Base-by-base conservation (phyloP, 2,329 filamentous ascomycete genomes). In the Laburnicola sp. region DNA sequence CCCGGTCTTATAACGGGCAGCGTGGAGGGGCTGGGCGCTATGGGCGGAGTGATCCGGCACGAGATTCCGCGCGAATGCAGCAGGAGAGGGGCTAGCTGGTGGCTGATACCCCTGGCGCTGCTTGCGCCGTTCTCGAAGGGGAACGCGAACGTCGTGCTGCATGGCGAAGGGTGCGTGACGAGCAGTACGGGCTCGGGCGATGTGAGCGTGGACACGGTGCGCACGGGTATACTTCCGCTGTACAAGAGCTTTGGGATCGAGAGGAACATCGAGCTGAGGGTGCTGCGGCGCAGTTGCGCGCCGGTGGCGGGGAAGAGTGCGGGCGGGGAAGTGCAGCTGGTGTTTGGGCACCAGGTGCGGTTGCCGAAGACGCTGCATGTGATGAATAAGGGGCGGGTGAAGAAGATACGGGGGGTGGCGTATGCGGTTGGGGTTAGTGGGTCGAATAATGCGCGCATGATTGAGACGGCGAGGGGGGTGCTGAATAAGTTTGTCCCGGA, bases 391-490 rank as follows among this genome's bases (percentile, higher is more conserved):
- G 94, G 94, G 6, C 81, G 89, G 49, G 87, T 99, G 65, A 93
- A 91, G 81, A 85, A 86, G 62, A 88, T 99, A 59, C 83, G 93
- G 50, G 94, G 94, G 52, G 94, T 99, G 37, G 92, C 94, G 41
- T 99, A 97, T 74, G 88, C 89, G 48, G 91, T 90, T 0, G 94
- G 95, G 40, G 92, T 97, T 0, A 89, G 89, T 8, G 93, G 89
- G 0, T 91, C 88, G 43, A 97, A 97, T 72, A 99, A 97, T 70
- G 89, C 88, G 56, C 83, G 94, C 58, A 95, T 97, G 89, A 99
- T 97, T 66, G 89, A 96, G 66, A 84, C 88, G 2, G 91, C 92
- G 8, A 82, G 93, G 62, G 91, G 91, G 41, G 82, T 99, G 8
- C 79, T 99, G 40, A 99, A 99, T 71, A 68, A 69, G 35, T 81